phyloP scores from a whole-genome alignment of 371 early-diverging fungal genomes.

The Circinella minor region DNA sequence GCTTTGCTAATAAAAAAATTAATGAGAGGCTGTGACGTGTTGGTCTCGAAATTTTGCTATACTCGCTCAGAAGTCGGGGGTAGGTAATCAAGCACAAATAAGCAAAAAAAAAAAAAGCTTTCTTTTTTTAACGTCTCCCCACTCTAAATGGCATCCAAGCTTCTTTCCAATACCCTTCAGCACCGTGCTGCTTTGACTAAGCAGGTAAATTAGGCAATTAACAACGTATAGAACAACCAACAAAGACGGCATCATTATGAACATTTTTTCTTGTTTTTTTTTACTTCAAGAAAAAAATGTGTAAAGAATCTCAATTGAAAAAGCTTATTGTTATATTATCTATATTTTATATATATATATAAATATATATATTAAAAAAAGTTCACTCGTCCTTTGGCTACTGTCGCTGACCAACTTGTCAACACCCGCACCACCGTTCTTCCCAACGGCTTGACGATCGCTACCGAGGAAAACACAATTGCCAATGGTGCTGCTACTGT shows the following conservation, averaged over 20 bases:
- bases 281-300: no score
- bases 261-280: no score
- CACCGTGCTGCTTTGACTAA: slow-evolving; percentile 25
- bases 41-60: not conserved
- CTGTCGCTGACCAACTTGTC: slow-evolving; percentile 30
- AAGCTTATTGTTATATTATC: no score
- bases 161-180: slow-evolving; percentile 30
- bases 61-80: no score
- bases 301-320: no score
- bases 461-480: slow-evolving; percentile 86
- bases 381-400: slow-evolving; percentile 30
- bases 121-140: slow-evolving; percentile 14
- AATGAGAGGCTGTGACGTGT: not conserved
- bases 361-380: not conserved
- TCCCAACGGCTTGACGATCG: slow-evolving; percentile 90
- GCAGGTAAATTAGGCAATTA: slow-evolving; percentile 19
- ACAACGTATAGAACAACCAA: no score
- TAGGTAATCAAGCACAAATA: not conserved
- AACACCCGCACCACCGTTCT: slow-evolving; percentile 80
- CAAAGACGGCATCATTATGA: no score
- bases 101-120: slow-evolving; percentile 6
- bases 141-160: slow-evolving; percentile 31
- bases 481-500: slow-evolving; percentile 89
- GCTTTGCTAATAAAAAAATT: not conserved
- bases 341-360: not conserved